Evolutionary conservation across 257 asterid species (phyloP), one percentile per base, ranked within the genome.

Genomic region (Gentiana macrophylla): DNA sequence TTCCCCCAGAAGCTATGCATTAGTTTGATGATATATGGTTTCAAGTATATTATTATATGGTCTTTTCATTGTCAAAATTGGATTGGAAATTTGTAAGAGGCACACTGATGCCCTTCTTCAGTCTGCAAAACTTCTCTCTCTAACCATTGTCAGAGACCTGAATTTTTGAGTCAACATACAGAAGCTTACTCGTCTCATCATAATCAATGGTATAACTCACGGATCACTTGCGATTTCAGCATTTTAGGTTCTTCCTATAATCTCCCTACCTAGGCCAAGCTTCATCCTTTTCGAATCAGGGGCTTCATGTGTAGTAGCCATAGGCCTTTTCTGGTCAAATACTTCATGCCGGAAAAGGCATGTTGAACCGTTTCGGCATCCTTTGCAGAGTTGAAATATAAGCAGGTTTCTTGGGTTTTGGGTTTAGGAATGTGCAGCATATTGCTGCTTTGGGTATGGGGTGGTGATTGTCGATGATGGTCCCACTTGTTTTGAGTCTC

Each of bases 281-380:
- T 55, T 63, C 75, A 55, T 63, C 62, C 70, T 65, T 72, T 75
- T 72, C 48, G 63, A 11, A 50, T 49, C 53, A 11, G 62, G 72
- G 53, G 46, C 67, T 35, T 60, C 78, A 60, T 8, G 35, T 12
- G 41, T 52, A 34, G 59, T 60, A 59, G 44, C 53, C 24, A 24
- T 24, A 50, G 44, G 32, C 58, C 65, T 70, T 62, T 60, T 35
- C 37, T 35, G 65, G 13, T 56, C 33, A 33, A 66, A 47, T 46
- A 43, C 50, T 5, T 60, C 74, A 38, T 77, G 87, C 56, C 3
- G 52, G 72, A 44, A 74, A 6, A 13, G 61, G 61, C 80, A 76
- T 35, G 49, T 55, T 55, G 55, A 13, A 37, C 87, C 84, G 3
- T 74, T 59, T 3, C 59, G 70, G 62, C 81, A 77, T 32, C 81